Percentiles rank a stretch among this genome's conserved stretches.
Evolutionary conservation across 2,329 filamentous ascomycete species (phyloP).

Genomic region (Epichloe sp.): DNA sequence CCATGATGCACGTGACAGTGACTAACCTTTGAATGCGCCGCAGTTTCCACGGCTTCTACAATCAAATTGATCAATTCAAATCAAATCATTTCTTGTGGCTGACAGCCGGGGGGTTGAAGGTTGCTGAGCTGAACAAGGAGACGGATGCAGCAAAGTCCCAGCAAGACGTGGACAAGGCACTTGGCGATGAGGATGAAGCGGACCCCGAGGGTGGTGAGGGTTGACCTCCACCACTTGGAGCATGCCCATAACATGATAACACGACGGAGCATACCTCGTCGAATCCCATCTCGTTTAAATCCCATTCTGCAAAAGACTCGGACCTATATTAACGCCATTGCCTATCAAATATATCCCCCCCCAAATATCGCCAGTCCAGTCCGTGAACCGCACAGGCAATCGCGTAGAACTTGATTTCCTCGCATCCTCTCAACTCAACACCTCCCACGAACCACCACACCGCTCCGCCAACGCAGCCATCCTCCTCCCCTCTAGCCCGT

Average conservation of each 20-base stretch:
- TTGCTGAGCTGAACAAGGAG: conserved; percentile 30
- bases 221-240: background rate
- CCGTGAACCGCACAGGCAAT: too few relatives aligned
- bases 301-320: too few relatives aligned
- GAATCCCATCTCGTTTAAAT: too few relatives aligned
- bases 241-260: too few relatives aligned
- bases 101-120: conserved; percentile 54
- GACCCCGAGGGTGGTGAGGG: conserved; percentile 35
- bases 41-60: conserved; percentile 67
- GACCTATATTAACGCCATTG: too few relatives aligned
- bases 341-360: too few relatives aligned
- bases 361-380: too few relatives aligned
- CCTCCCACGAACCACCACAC: conserved; percentile 25
- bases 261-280: too few relatives aligned
- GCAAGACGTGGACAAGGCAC: conserved; percentile 30
- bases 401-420: too few relatives aligned
- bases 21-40: conserved; percentile 6
- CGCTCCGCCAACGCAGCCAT: conserved; percentile 22
- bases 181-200: conserved; percentile 40
- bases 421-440: conserved; percentile 11
- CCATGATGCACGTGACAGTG: background rate
- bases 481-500: conserved; percentile 19
- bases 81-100: conserved; percentile 63
- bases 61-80: conserved; percentile 64
- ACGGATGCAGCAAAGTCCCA: conserved; percentile 24